Percentiles rank a stretch among this genome's conserved stretches.
Conservation (phyloP, 805 yeast species). For the Starmerella roubikii region DNA sequence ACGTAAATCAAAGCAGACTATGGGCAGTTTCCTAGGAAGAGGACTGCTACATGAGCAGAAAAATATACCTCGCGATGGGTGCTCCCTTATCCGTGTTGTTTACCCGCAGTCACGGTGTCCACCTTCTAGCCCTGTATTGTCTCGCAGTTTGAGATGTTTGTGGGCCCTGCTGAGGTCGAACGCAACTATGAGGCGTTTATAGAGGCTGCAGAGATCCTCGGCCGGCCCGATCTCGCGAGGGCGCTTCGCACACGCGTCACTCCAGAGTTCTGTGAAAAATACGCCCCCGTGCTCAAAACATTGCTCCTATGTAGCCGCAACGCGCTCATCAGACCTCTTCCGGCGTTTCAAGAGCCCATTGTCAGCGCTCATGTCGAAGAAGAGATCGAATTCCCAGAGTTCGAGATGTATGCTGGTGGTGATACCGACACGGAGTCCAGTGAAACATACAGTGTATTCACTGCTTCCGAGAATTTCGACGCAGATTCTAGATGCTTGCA, state of each 20-base stretch:
- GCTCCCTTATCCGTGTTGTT: too few species aligned
- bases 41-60: too few species aligned
- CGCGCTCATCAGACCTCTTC: slow-evolving; percentile 6
- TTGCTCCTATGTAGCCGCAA: slow-evolving; percentile 17
- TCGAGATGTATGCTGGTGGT: background rate
- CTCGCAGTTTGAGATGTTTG: too few species aligned
- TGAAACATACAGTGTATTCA: background rate
- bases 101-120: too few species aligned
- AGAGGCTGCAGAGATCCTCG: slow-evolving; percentile 23
- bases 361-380: background rate
- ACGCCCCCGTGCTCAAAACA: slow-evolving; percentile 18
- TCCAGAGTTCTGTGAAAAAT: slow-evolving; percentile 7
- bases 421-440: background rate
- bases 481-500: background rate
- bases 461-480: background rate
- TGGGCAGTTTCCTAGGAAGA: too few species aligned
- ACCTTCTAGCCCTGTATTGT: too few species aligned
- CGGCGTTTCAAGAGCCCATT: background rate
- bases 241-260: slow-evolving; percentile 20
- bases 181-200: slow-evolving; percentile 17
- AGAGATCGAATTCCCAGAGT: background rate
- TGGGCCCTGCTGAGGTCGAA: slow-evolving; percentile 10
- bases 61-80: too few species aligned
- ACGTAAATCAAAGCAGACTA: too few species aligned
- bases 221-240: slow-evolving; percentile 22